These are phyloP conservation scores for Claviceps monticola DNA, from an alignment of 2,329 filamentous ascomycete species.

Conservation along the genomic window DNA sequence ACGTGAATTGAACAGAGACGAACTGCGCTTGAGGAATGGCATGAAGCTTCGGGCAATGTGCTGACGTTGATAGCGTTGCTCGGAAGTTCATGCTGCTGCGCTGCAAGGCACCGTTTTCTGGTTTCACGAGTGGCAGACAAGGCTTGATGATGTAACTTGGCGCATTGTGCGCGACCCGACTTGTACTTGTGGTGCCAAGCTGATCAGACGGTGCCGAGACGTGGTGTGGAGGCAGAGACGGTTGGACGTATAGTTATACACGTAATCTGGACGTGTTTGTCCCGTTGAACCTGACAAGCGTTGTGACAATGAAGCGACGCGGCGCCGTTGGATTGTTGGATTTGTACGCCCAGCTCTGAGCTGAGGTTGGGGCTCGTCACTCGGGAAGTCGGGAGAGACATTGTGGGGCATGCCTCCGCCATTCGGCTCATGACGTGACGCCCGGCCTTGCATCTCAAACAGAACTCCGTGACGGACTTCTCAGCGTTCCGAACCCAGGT, in stretches of 20 bases:
- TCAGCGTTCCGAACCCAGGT: no score
- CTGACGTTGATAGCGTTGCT: constrained; percentile 6
- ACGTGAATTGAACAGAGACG: background rate
- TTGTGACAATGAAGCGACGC: background rate
- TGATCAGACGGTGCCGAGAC: background rate
- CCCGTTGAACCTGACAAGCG: background rate
- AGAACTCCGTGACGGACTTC: no score
- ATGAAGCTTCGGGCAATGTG: constrained; percentile 7
- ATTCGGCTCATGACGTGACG: no score
- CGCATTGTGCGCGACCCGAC: background rate
- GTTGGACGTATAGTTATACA: no score
- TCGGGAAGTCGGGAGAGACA: no score
- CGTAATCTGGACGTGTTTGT: background rate
- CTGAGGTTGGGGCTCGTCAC: background rate
- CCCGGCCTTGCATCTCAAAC: no score
- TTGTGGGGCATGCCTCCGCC: no score
- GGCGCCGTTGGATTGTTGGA: background rate
- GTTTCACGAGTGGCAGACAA: background rate
- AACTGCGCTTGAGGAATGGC: constrained; percentile 7
- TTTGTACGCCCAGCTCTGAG: background rate
- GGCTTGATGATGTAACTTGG: constrained; percentile 5
- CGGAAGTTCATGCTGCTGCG: constrained; percentile 12
- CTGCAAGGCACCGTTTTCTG: background rate
- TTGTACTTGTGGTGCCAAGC: background rate
- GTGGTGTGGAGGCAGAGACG: background rate